Conservation (phyloP, 495 filamentous ascomycete species). For the Lasiosphaeris hirsuta region DNA sequence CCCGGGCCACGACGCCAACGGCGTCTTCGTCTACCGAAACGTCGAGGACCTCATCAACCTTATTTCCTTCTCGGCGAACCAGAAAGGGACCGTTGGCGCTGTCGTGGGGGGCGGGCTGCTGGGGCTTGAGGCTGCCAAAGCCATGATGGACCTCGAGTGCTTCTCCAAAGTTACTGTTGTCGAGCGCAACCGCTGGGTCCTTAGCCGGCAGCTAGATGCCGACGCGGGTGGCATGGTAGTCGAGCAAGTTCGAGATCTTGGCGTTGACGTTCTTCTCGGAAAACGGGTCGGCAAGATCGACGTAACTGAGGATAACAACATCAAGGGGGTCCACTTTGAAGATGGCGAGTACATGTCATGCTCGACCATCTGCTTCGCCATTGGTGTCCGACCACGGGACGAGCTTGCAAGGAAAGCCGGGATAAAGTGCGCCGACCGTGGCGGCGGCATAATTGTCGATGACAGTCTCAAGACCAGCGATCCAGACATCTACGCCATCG, state of each 20-base stretch:
- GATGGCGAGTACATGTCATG: slow-evolving; percentile 82
- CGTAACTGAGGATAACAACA: slow-evolving; percentile 60
- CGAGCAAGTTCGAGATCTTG: slow-evolving; percentile 76
- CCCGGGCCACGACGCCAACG: slow-evolving; percentile 78
- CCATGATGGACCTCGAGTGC: slow-evolving; percentile 83
- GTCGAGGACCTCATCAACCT: slow-evolving; percentile 80
- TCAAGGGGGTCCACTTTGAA: slow-evolving; percentile 75
- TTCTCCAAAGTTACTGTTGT: slow-evolving; percentile 79
- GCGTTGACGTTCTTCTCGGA: slow-evolving; percentile 77
- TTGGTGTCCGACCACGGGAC: slow-evolving; percentile 82
- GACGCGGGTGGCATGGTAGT: slow-evolving; percentile 84
- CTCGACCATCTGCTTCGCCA: slow-evolving; percentile 87
- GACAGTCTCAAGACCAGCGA: slow-evolving; percentile 68
- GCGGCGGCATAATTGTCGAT: slow-evolving; percentile 75
- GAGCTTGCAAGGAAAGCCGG: slow-evolving; percentile 69
- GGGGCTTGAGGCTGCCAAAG: slow-evolving; percentile 91
- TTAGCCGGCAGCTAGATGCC: slow-evolving; percentile 79
- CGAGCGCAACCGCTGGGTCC: slow-evolving; percentile 86
- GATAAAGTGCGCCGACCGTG: slow-evolving; percentile 70
- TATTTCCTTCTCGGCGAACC: slow-evolving; percentile 65
- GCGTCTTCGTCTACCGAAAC: slow-evolving; percentile 93
- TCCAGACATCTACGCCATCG: slow-evolving; percentile 81
- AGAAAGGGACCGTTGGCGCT: slow-evolving; percentile 67
- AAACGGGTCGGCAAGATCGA: slow-evolving; percentile 75
- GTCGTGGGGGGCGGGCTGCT: slow-evolving; percentile 91